These are phyloP conservation scores for Aristolochia fimbriata DNA, from an alignment of 164 flowering plant species.

Conservation along the genomic window DNA sequence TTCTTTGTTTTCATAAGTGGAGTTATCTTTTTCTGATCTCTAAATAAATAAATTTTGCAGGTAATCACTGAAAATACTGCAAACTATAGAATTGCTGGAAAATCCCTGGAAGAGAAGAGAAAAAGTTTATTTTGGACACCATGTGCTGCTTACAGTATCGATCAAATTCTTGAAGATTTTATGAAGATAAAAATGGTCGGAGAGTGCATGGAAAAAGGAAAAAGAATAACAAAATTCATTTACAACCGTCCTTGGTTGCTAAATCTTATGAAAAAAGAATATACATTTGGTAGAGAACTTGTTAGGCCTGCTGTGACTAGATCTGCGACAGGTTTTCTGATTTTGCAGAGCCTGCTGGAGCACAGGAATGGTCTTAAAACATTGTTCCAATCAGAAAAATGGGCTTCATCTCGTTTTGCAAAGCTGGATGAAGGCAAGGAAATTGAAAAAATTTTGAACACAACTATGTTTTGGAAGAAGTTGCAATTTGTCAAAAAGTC, in stretches of 20 bases:
- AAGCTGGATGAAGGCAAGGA: constrained; percentile 66
- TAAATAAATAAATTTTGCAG: constrained; percentile 16
- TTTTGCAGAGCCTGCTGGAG: constrained; percentile 45
- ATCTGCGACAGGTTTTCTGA: constrained; percentile 43
- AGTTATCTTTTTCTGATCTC: neutral
- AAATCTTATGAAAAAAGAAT: constrained; percentile 60
- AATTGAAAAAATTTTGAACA: constrained; percentile 54
- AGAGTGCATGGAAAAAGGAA: constrained; percentile 58
- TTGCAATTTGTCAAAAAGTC: constrained; percentile 48
- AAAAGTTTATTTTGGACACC: constrained; percentile 71
- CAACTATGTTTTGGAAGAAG: constrained; percentile 69
- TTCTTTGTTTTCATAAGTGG: neutral
- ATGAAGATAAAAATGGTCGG: constrained; percentile 43
- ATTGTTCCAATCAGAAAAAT: constrained; percentile 65
- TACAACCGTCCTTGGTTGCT: constrained; percentile 60
- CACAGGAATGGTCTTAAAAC: constrained; percentile 49
- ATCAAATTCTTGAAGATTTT: constrained; percentile 62
- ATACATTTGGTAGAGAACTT: constrained; percentile 63
- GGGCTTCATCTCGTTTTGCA: constrained; percentile 52
- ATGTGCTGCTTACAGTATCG: constrained; percentile 58
- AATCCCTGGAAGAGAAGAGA: constrained; percentile 72
- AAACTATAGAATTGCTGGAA: constrained; percentile 61
- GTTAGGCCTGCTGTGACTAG: constrained; percentile 49
- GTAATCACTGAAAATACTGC: constrained; percentile 58
- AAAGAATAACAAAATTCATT: constrained; percentile 59